Base-by-base conservation (phyloP, 1,284 basidiomycete species). In the Boletus mariae region DNA sequence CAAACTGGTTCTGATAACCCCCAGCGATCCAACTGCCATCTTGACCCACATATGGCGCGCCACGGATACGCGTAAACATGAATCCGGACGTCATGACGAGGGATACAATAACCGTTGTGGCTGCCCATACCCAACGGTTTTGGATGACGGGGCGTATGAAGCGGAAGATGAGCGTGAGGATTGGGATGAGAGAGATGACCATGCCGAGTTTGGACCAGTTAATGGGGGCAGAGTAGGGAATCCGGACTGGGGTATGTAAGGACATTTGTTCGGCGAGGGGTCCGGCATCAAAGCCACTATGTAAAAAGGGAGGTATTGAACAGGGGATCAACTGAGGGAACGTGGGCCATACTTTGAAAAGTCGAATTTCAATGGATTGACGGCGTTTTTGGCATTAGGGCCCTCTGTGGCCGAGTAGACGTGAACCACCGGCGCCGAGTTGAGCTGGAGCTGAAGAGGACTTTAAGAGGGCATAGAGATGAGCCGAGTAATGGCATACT, bases 31-130 rank as follows among this genome's bases (percentile, higher is more conserved):
- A 95, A 57, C 78, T 79, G 20, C 86, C 84, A 65, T 72, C 85
- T 3, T 72, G 70, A 35, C 82, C 84, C 49, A 80, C 77, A 64
- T 84, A 93, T 2, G 94, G 94, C 53, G 83, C 82, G 46, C 80
- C 80, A 58, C 96, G 86, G 64, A 99, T 99, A 58, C 87, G 87
- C 61, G 92, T 93, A 78, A 97, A 99, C 97, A 99, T 99, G 76
- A 88, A 90, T 4, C 94, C 94, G 8, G 86, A 84, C 10, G 85
- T 95, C 85, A 96, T 94, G 61, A 92, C 73, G 32, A 95, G 78
- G 37, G 86, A 86, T 5, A 81, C 78, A 52, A 86, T 58, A 51
- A 94, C 73, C 26, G 80, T 84, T 45, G 74, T 72, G 11, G 76
- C 64, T 3, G 87, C 88, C 92, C 92, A 94, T 11, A 83, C 78